A percentile compares a stretch with the other conserved stretches of the same genome.
phyloP scores from a whole-genome alignment of 306 rosid species.

The Medicago ruthenica region DNA sequence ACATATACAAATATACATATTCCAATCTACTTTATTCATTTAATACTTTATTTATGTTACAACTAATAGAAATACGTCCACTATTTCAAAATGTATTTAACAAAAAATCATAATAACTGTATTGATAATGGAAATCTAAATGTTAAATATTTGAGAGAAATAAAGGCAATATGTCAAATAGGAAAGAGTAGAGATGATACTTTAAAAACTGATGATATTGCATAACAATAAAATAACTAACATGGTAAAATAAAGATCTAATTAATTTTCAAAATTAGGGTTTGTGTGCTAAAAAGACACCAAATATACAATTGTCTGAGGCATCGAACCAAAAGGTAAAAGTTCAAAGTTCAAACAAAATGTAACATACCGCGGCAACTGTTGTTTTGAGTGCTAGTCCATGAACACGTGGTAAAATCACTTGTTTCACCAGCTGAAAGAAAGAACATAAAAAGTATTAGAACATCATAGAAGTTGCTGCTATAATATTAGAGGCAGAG shows the following conservation, averaged over 20 bases:
- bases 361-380: conserved; percentile 86
- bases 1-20: no score
- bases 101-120: not conserved
- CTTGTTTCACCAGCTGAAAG: conserved; percentile 84
- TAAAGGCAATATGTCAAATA: no score
- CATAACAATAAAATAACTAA: conserved; percentile 14
- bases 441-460: conserved; percentile 41
- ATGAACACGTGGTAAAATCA: conserved; percentile 94
- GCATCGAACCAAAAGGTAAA: conserved; percentile 30
- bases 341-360: conserved; percentile 23
- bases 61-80: not conserved
- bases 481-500: conserved; percentile 20
- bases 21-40: no score
- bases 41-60: not conserved
- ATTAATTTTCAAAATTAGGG: conserved; percentile 12
- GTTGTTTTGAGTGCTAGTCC: conserved; percentile 96
- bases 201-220: not conserved
- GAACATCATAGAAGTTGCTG: conserved; percentile 14
- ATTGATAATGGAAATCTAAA: conserved; percentile 1
- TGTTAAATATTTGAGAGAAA: not conserved
- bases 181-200: not conserved
- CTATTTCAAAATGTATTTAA: not conserved
- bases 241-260: conserved; percentile 5
- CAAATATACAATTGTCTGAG: conserved; percentile 17
- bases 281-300: conserved; percentile 17